Base-by-base conservation (phyloP, 2,329 filamentous ascomycete species). In the Calonectria leucothoes region DNA sequence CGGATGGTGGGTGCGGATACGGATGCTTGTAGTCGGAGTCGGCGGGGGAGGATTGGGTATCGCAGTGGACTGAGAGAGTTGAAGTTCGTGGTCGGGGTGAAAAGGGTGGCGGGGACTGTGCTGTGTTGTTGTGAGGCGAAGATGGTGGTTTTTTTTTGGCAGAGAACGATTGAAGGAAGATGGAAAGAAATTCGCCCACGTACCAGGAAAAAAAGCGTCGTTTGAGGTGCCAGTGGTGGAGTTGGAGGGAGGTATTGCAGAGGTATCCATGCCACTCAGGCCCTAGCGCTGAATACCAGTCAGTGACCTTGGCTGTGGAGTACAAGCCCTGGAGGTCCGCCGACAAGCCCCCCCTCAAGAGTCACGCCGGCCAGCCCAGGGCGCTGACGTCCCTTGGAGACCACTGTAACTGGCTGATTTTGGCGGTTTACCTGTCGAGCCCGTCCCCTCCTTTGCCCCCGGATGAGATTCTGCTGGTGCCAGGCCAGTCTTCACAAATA, bases 101-200 rank as follows among this genome's bases (percentile, higher is more conserved):
- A 25, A 45, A 27, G 68, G 61, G 61, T 25, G 67, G 65, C 73
- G 71, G 51, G 51, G 37, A 35, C 35, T 61, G 64, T 42, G 63
- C 20, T 51, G 49, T 51, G 65, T 20, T 42, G 55, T 66, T 31
- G 51, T 66, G 66, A 72, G 64, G 70, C 48, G 73, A 71, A 35
- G 42, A 33, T 75, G 71, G 67, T 71, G 73, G 69, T 73, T 70
- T 70, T 71, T 70, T 75, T 73, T 70, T 67, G 73, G 57, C n/a
- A 61, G 61, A 64, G 65, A 55, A 66, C 55, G 65, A 71, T 73
- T 73, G 57, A 69, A 73, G 33, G 57, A 52, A 52, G 73, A 69
- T 67, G 63, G 68, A 70, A 75, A 69, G 68, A 73, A 75, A 70
- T 72, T 66, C 73, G 68, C 61, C 70, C 63, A 65, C 65, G 61